Base-by-base conservation (phyloP, 2,329 filamentous ascomycete species). In the Neocucurbitaria cava region DNA sequence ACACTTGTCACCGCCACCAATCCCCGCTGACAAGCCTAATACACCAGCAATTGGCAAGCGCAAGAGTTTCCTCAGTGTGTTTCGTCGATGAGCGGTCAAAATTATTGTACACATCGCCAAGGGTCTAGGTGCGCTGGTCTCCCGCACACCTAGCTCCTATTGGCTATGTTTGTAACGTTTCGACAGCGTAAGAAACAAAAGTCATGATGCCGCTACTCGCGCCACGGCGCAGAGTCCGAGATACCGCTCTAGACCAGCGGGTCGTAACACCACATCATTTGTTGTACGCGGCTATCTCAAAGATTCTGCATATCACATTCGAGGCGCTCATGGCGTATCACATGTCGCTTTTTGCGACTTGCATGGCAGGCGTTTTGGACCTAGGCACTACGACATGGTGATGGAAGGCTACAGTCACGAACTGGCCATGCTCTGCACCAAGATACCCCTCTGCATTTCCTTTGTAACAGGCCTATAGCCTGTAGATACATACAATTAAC, bases 11-110 rank as follows among this genome's bases (percentile, higher is more conserved):
- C 68, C 72, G 23, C 73, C 73, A 17, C 68, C 72, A 6, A 66
- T 72, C 28, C 71, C 72, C 33, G 56, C 71, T 53, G 65, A 74
- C 54, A 59, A 42, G 18, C 58, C 58, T 21, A 52, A 65, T 11
- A 63, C 62, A n/a, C 65, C 72, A n/a, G 75, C 71, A 52, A 68
- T 79, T 40, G 71, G 74, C 47, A 81, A 81, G 69, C 72, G 79
- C 52, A 81, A 81, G 69, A 81, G 78, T 55, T 76, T 82, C 53
- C 61, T 80, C 51, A 69, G 71, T 20, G 77, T 79, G 28, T 81
- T 81, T 61, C 74, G 73, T 48, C 68, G 72, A 55, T 66, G 35
- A 62, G 26, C 44, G 13, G 30, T 30, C 21, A 28, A 26, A 8
- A n/a, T 35, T 31, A 28, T 11, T 31, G 28, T n/a, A 20, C 30